Conservation (phyloP, 2,329 filamentous ascomycete genomes). For the Endoconidiophora polonica region DNA sequence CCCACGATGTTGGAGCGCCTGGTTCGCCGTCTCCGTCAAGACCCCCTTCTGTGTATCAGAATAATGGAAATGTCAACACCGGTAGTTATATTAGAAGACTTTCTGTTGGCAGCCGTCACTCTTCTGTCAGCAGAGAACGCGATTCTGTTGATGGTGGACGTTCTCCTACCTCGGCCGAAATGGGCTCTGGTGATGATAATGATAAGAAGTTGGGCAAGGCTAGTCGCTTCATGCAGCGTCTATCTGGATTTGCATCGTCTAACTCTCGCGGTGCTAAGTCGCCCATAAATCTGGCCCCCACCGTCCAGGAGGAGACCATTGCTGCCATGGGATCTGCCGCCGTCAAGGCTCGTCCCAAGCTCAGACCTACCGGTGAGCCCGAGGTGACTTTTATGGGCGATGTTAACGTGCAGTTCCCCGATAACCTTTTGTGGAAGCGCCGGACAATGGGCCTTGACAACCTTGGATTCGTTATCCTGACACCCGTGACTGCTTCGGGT, state of each 20-base stretch:
- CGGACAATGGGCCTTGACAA: constrained; percentile 74
- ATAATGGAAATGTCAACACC: constrained; percentile 15
- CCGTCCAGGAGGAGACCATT: constrained; percentile 30
- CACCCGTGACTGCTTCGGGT: constrained; percentile 32
- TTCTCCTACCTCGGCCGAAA: not conserved
- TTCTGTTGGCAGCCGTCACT: constrained; percentile 47
- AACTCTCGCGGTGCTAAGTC: constrained; percentile 24
- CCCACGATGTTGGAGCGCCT: constrained; percentile 21
- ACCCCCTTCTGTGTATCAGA: constrained; percentile 29
- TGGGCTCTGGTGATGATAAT: constrained; percentile 29
- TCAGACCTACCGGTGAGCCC: constrained; percentile 18
- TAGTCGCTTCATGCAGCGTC: constrained; percentile 40
- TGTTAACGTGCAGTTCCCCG: constrained; percentile 93
- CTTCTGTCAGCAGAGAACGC: constrained; percentile 32
- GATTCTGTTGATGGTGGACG: constrained; percentile 25
- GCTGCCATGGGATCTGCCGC: constrained; percentile 19
- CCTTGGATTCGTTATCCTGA: constrained; percentile 68
- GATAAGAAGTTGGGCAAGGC: constrained; percentile 36
- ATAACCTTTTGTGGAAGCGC: constrained; percentile 91
- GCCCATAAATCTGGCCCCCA: constrained; percentile 30
- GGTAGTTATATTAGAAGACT: constrained; percentile 40
- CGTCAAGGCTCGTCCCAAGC: constrained; percentile 13
- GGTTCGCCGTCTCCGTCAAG: constrained; percentile 29
- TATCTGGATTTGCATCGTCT: constrained; percentile 30
- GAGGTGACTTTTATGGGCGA: constrained; percentile 62